These are phyloP conservation scores for Podaxis mareebaensis DNA, from an alignment of 768 basidiomycete genomes.

Conservation along the genomic window DNA sequence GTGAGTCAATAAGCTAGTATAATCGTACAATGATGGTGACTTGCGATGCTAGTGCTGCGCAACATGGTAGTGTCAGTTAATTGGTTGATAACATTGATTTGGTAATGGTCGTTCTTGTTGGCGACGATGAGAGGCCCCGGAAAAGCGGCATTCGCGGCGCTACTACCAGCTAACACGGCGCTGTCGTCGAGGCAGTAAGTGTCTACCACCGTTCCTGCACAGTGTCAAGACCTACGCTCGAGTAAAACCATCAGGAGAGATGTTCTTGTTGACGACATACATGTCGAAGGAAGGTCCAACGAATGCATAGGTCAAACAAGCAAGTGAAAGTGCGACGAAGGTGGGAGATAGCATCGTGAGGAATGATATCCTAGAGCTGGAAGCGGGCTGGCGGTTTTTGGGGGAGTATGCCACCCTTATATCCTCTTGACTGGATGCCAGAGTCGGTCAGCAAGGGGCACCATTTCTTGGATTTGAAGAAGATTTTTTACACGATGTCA, in stretches of 20 bases:
- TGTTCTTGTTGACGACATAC: background rate
- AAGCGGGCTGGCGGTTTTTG: too few species aligned
- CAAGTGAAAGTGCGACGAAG: too few species aligned
- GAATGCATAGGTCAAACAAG: too few species aligned
- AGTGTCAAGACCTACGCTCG: slow-evolving; percentile 18
- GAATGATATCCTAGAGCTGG: too few species aligned
- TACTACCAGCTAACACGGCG: background rate
- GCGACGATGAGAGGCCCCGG: slow-evolving; percentile 29
- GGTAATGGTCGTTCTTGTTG: slow-evolving; percentile 40
- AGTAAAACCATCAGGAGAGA: slow-evolving; percentile 21
- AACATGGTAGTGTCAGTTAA: slow-evolving; percentile 39
- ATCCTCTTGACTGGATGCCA: too few species aligned
- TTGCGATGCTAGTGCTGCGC: slow-evolving; percentile 41
- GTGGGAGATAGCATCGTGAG: too few species aligned
- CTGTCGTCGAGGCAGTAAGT: too few species aligned
- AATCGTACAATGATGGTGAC: slow-evolving; percentile 5
- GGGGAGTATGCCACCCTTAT: too few species aligned
- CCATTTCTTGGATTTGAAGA: too few species aligned
- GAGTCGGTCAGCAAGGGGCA: too few species aligned
- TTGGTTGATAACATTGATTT: slow-evolving; percentile 41
- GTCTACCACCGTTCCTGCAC: too few species aligned
- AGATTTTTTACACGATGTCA: too few species aligned
- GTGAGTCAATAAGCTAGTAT: background rate
- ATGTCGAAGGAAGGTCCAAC: background rate
- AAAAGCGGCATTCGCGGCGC: background rate